Conservation (phyloP, 257 asterid species). For the Linaria vulgaris region DNA sequence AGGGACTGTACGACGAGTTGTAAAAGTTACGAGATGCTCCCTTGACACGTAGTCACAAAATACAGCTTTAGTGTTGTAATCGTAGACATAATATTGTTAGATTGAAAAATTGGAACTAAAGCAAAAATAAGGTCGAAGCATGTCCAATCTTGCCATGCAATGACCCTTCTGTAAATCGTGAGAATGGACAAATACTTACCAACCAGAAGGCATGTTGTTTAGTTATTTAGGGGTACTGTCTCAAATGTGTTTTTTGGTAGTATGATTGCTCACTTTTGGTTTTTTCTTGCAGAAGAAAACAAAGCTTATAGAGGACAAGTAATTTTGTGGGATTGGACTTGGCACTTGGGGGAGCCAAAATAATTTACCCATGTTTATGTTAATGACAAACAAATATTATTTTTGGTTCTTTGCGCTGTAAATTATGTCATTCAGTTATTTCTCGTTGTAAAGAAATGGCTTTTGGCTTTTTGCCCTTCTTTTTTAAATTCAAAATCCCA, state of each 20-base stretch:
- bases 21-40: too few species aligned
- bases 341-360: too few species aligned
- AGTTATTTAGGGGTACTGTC: slow-evolving; percentile 34
- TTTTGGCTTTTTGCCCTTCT: too few species aligned
- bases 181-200: slow-evolving; percentile 8
- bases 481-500: too few species aligned
- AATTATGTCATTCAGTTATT: too few species aligned
- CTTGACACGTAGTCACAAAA: neutral
- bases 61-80: neutral
- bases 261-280: slow-evolving; percentile 43
- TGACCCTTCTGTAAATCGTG: slow-evolving; percentile 5
- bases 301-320: too few species aligned
- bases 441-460: too few species aligned
- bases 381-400: too few species aligned
- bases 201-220: slow-evolving; percentile 25
- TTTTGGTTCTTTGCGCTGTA: too few species aligned
- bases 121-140: neutral
- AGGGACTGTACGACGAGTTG: too few species aligned
- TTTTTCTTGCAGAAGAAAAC: neutral
- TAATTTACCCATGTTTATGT: too few species aligned
- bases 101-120: neutral
- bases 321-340: too few species aligned
- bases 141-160: slow-evolving; percentile 6
- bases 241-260: slow-evolving; percentile 35
- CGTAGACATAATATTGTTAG: neutral